These are phyloP conservation scores for Clathrospora elynae DNA, from an alignment of 2,329 filamentous ascomycete genomes.

Conservation along the genomic window DNA sequence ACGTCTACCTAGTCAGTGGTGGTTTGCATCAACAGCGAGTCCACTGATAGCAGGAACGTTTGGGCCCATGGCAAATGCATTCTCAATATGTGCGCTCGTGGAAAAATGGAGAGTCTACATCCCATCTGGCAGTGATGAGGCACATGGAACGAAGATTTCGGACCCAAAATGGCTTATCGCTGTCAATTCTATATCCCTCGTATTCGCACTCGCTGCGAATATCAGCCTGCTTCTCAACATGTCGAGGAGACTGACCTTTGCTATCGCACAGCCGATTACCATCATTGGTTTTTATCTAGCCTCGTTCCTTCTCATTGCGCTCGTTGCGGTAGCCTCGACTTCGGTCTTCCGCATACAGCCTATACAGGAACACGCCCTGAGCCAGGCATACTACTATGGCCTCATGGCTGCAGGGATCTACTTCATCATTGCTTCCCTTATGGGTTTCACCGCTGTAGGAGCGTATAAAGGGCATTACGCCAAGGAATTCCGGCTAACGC, in stretches of 20 bases:
- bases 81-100: constrained; percentile 61
- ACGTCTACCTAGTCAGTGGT: constrained; percentile 58
- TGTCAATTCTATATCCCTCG: constrained; percentile 62
- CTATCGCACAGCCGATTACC: constrained; percentile 63
- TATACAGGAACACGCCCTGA: constrained; percentile 53
- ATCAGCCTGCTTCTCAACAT: constrained; percentile 63
- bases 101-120: constrained; percentile 62
- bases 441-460: constrained; percentile 62
- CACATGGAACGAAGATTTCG: constrained; percentile 52
- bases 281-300: constrained; percentile 64
- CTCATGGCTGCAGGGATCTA: constrained; percentile 63
- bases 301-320: constrained; percentile 59
- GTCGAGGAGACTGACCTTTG: constrained; percentile 60
- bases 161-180: constrained; percentile 62
- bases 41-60: constrained; percentile 62
- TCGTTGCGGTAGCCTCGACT: constrained; percentile 56
- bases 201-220: constrained; percentile 61
- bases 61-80: constrained; percentile 61
- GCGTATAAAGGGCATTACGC: constrained; percentile 60
- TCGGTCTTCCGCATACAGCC: constrained; percentile 52
- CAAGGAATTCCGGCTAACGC: constrained; percentile 62
- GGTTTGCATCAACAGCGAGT: constrained; percentile 65
- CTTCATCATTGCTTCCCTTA: constrained; percentile 60
- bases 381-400: constrained; percentile 65
- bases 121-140: constrained; percentile 53